These are phyloP conservation scores for Tulasnella sp. DNA, from an alignment of 768 basidiomycete species.

Conservation along the genomic window DNA sequence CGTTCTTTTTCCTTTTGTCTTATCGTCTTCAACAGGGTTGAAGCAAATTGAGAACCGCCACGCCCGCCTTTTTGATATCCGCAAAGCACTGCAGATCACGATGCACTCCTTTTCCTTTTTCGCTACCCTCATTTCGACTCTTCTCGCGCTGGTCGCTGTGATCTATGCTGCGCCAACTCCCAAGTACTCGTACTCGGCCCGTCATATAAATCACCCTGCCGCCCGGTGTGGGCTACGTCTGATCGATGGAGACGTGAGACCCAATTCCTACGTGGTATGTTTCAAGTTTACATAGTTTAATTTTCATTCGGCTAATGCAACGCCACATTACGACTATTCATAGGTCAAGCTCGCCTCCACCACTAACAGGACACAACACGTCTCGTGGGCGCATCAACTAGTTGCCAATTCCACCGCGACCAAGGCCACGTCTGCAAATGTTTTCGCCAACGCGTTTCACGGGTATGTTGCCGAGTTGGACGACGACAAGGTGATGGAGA, in stretches of 20 bases:
- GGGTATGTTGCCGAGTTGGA: conserved; percentile 2
- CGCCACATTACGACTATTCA: background rate
- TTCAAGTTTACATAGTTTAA: background rate
- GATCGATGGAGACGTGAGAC: conserved; percentile 3
- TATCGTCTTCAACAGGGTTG: too few relatives aligned
- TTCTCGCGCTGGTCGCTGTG: too few relatives aligned
- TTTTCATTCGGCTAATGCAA: too few relatives aligned
- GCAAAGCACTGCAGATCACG: too few relatives aligned
- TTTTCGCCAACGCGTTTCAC: background rate
- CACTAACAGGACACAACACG: background rate
- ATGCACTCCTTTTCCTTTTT: too few relatives aligned
- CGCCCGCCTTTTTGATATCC: too few relatives aligned
- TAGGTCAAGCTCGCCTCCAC: background rate
- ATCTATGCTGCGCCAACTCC: background rate
- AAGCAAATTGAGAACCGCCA: too few relatives aligned
- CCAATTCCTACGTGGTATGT: conserved; percentile 9
- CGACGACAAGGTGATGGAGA: background rate
- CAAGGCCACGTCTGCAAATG: background rate
- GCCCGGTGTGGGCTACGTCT: background rate
- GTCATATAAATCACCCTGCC: background rate
- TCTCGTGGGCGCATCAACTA: background rate
- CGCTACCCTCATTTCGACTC: background rate
- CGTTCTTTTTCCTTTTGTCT: too few relatives aligned
- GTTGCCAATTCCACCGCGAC: background rate
- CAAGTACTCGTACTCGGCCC: conserved; percentile 3